Conservation (phyloP, 495 filamentous ascomycete genomes). For the Symbiotaphrina buchneri region DNA sequence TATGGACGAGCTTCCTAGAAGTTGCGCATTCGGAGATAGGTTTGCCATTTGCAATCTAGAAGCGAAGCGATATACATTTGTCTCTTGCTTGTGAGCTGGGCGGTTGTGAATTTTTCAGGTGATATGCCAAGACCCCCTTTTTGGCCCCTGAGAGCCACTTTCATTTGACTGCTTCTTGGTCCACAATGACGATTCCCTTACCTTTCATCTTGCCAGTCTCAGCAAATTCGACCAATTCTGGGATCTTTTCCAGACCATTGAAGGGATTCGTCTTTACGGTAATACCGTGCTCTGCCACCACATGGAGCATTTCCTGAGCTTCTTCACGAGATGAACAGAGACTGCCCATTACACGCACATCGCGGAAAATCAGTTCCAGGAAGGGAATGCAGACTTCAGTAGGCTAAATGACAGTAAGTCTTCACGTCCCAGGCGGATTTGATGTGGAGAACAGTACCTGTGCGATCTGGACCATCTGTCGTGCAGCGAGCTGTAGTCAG, state of each 20-base stretch:
- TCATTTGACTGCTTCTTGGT: slow-evolving; percentile 8
- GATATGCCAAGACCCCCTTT: too few relatives aligned
- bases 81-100: too few relatives aligned
- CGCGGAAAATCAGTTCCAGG: slow-evolving; percentile 27
- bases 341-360: slow-evolving; percentile 24
- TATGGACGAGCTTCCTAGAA: too few relatives aligned
- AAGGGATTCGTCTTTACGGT: slow-evolving; percentile 25
- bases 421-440: too few relatives aligned
- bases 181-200: slow-evolving; percentile 28
- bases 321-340: slow-evolving; percentile 22
- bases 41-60: not conserved
- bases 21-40: not conserved
- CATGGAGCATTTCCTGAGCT: slow-evolving; percentile 23
- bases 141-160: too few relatives aligned
- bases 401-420: too few relatives aligned
- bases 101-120: too few relatives aligned
- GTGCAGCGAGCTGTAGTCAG: too few relatives aligned
- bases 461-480: slow-evolving; percentile 32
- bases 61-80: too few relatives aligned
- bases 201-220: slow-evolving; percentile 26
- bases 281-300: slow-evolving; percentile 25
- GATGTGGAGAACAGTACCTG: too few relatives aligned
- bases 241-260: slow-evolving; percentile 25
- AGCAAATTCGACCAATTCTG: slow-evolving; percentile 21
- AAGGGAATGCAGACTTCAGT: slow-evolving; percentile 25